Base-by-base conservation (phyloP, 2,329 filamentous ascomycete species). In the Calonectria multiphialidica region DNA sequence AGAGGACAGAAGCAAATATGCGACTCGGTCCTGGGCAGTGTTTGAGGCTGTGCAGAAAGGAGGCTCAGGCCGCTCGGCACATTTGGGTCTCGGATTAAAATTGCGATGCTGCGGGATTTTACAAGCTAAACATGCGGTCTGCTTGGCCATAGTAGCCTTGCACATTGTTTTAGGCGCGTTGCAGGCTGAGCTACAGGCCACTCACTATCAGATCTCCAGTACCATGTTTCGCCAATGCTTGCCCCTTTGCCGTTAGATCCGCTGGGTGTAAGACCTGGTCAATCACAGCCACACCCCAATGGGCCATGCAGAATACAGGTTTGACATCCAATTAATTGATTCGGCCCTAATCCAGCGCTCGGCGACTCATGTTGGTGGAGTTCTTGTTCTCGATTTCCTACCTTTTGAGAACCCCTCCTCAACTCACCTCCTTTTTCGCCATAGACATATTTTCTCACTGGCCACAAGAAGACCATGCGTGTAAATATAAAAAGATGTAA, bases 11-110 rank as follows among this genome's bases (percentile, higher is more conserved):
- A 10, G 15, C 35, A 37, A 25, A 59, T 40, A 40, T 59, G 12
- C 35, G 12, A 33, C 21, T 23, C 40, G 21, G 3, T 59, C 33
- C 35, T 16, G 40, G 53, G 40, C 53, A 59, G 9, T 25, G 33
- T 59, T 59, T 59, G 53, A 40, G 53, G 53, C 53, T 59, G 53
- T 59, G 53, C 53, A 59, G n/a, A 25, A 13, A n/a, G 18, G 33
- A 25, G 23, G 21, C 53, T 40, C 13, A 59, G 53, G 35, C 53
- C 23, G 33, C 21, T 59, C 33, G 21, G 35, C 53, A 59, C 53
- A 59, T 9, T 59, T 59, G 21, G 53, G 53, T 40, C 53, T 59
- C 53, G 25, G 35, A 59, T 40, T 59, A 59, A 59, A 18, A 59
- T 59, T 59, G 16, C 33, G 13, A n/a, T 21, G 6, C 37, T 35